Conservation (phyloP, 2,329 filamentous ascomycete genomes). For the Penicillium sclerotiorum region DNA sequence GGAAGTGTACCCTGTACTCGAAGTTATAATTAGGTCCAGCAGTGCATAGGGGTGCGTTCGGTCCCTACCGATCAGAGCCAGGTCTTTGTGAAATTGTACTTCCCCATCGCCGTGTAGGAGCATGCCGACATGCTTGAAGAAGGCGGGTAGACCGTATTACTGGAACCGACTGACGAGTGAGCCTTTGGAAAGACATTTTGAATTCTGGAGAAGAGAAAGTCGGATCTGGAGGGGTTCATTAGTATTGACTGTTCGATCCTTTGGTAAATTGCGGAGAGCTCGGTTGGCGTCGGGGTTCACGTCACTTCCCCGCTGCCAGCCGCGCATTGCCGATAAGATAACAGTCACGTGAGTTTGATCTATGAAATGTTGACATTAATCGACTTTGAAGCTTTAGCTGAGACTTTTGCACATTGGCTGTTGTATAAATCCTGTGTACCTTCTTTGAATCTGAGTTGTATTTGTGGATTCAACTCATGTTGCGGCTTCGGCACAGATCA, state of each 20-base stretch:
- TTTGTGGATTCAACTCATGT: too few species aligned
- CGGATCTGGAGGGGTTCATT: not conserved
- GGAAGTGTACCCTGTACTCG: constrained; percentile 66
- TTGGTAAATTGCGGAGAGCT: constrained; percentile 20
- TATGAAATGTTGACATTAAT: too few species aligned
- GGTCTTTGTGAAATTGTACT: constrained; percentile 59
- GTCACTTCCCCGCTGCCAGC: constrained; percentile 14
- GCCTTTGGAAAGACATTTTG: not conserved
- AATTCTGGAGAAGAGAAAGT: not conserved
- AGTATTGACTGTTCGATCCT: not conserved
- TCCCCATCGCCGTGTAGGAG: constrained; percentile 51
- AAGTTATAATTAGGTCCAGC: not conserved
- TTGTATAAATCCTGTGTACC: too few species aligned
- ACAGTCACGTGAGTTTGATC: too few species aligned
- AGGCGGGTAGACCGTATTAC: constrained; percentile 5
- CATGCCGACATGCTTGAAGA: constrained; percentile 2
- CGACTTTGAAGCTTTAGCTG: too few species aligned
- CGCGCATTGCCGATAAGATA: constrained; percentile 6
- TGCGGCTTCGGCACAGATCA: too few species aligned
- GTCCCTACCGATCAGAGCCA: constrained; percentile 60
- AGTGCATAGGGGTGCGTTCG: not conserved
- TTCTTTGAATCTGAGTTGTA: too few species aligned
- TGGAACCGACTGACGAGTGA: constrained; percentile 2
- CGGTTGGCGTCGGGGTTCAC: constrained; percentile 33
- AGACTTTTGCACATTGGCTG: too few species aligned